Evolutionary conservation across 441 rosid species (phyloP).

Genomic region (Adansonia rubrostipa): DNA sequence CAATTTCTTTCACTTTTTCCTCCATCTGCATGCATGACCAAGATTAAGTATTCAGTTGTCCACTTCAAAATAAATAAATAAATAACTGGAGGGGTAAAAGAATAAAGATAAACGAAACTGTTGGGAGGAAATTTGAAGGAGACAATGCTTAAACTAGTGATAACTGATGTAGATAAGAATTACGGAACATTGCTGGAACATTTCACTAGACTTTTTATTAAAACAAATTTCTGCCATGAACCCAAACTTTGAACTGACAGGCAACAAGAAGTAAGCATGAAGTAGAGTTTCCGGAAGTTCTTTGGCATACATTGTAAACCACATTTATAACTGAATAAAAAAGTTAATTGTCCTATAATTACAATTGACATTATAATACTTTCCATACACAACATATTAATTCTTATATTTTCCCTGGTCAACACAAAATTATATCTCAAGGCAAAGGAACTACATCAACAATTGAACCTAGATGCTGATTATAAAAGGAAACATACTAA

Average conservation of each 20-base stretch:
- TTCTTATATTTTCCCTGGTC: not conserved
- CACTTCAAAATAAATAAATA: not conserved
- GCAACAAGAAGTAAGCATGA: conserved; percentile 12
- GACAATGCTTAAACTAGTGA: not conserved
- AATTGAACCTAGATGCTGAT: not conserved
- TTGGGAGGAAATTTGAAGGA: not conserved
- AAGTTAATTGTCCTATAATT: conserved; percentile 12
- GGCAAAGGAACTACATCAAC: conserved; percentile 8
- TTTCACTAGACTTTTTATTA: conserved; percentile 8
- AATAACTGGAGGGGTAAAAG: not conserved
- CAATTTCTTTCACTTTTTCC: conserved; percentile 97
- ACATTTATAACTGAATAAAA: not conserved
- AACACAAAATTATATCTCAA: not conserved
- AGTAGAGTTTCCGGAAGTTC: not conserved
- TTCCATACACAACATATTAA: not conserved
- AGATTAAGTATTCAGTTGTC: conserved; percentile 18
- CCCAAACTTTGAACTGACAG: not conserved
- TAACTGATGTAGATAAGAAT: conserved; percentile 9
- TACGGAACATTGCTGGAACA: not conserved
- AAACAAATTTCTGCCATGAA: not conserved
- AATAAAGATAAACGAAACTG: not conserved
- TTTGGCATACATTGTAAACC: conserved; percentile 12
- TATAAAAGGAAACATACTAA: not conserved
- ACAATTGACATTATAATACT: not conserved
- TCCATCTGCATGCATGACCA: conserved; percentile 71